Evolutionary conservation across 495 filamentous ascomycete genomes (phyloP).

Genomic region (Podospora tetraspora): DNA sequence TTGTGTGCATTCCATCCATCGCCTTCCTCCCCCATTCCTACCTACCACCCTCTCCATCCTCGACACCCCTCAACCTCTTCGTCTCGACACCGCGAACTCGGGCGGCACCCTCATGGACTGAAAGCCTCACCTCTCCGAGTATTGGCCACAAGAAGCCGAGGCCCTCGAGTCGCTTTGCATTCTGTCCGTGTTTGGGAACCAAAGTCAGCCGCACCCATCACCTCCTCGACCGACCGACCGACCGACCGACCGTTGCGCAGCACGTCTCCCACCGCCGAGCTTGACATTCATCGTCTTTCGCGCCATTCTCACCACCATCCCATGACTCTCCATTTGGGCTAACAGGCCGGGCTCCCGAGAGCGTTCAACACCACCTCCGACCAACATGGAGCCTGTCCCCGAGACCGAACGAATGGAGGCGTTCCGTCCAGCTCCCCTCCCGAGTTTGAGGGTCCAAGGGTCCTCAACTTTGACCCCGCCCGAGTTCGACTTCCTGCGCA

Average conservation of each 20-base stretch:
- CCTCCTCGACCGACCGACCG: background rate
- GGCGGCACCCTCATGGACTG: background rate
- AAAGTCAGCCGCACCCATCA: background rate
- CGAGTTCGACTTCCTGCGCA: constrained; percentile 35
- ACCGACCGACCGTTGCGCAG: no score
- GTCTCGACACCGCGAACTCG: background rate
- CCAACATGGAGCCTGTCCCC: constrained; percentile 52
- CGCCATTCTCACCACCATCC: constrained; percentile 1
- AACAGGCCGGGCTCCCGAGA: constrained; percentile 26
- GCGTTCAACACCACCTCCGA: constrained; percentile 15
- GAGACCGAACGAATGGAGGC: constrained; percentile 57
- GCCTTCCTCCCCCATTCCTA: constrained; percentile 1
- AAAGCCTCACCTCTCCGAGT: background rate
- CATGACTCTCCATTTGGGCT: constrained; percentile 16
- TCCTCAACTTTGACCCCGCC: constrained; percentile 32
- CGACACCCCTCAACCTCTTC: background rate
- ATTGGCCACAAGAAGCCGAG: background rate
- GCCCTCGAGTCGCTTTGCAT: background rate
- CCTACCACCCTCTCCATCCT: background rate
- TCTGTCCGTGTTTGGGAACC: background rate
- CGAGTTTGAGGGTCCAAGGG: constrained; percentile 35
- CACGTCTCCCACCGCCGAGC: background rate
- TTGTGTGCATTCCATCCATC: constrained; percentile 1
- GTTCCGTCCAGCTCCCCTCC: constrained; percentile 47
- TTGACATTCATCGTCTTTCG: background rate